These are phyloP conservation scores for Saccharomycopsis sp. DNA, from an alignment of 805 yeast genomes.

Conservation along the genomic window DNA sequence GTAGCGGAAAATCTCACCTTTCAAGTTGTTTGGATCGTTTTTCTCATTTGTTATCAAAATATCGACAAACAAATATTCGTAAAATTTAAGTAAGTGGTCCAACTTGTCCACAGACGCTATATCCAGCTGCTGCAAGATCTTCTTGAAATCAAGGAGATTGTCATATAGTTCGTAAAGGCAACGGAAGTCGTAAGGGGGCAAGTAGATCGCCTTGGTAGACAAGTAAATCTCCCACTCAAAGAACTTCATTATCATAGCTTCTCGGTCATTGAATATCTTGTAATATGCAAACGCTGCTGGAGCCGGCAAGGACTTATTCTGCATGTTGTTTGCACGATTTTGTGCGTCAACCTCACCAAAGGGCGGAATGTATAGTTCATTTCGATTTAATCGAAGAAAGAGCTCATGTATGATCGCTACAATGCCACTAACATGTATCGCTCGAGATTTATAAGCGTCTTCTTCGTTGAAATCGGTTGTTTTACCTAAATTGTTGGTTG, in stretches of 20 bases:
- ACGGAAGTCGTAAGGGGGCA: slow-evolving; percentile 12
- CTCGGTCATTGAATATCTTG: slow-evolving; percentile 3
- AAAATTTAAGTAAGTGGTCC: slow-evolving; percentile 7
- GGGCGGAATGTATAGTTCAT: neutral
- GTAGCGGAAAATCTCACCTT: neutral
- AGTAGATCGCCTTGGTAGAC: slow-evolving; percentile 3
- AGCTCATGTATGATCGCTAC: slow-evolving; percentile 18
- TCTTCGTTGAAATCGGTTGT: slow-evolving; percentile 5
- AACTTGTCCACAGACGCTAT: neutral
- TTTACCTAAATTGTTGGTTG: slow-evolving; percentile 10
- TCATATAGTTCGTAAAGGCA: slow-evolving; percentile 13
- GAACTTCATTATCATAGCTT: slow-evolving; percentile 14
- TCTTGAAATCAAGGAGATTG: slow-evolving; percentile 5
- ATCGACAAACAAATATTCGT: slow-evolving; percentile 7
- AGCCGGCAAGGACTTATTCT: neutral
- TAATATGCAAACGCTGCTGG: neutral
- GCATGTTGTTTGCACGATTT: neutral
- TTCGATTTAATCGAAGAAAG: slow-evolving; percentile 6
- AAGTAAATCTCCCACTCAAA: slow-evolving; percentile 20
- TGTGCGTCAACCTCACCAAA: neutral
- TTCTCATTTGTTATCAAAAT: neutral
- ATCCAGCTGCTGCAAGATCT: neutral
- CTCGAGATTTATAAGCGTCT: slow-evolving; percentile 7
- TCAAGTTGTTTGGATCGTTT: slow-evolving; percentile 6
- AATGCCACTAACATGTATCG: slow-evolving; percentile 14